phyloP scores from a whole-genome alignment of 2,329 filamentous ascomycete species.

The Dothiorella sarmentorum region DNA sequence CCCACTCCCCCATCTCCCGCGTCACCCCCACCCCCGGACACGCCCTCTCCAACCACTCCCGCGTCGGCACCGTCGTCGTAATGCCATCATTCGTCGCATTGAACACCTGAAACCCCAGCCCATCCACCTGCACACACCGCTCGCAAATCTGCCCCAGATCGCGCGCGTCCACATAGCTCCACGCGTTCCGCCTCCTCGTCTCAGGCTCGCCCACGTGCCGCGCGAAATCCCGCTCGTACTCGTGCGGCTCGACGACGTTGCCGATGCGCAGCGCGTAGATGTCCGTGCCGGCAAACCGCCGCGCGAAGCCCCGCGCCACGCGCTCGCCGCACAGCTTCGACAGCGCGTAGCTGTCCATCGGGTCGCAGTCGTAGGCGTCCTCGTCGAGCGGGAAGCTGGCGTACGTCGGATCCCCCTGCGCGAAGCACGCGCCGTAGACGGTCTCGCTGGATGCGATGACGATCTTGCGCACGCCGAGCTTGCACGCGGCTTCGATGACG shows the following conservation, averaged over 20 bases:
- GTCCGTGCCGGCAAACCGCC: conserved; percentile 52
- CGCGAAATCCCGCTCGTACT: conserved; percentile 55
- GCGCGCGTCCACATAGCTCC: conserved; percentile 61
- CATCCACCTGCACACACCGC: conserved; percentile 50
- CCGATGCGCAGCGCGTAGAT: conserved; percentile 61
- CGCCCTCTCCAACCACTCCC: conserved; percentile 50
- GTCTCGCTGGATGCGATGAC: conserved; percentile 59
- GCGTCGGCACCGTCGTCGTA: conserved; percentile 52
- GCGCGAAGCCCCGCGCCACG: conserved; percentile 55
- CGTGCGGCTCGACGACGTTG: conserved; percentile 59
- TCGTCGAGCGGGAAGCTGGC: conserved; percentile 59
- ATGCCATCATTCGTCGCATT: conserved; percentile 63
- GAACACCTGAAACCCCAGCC: conserved; percentile 61
- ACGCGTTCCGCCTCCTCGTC: conserved; percentile 55
- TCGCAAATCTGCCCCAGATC: conserved; percentile 62
- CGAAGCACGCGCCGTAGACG: conserved; percentile 60
- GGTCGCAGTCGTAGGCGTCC: conserved; percentile 54
- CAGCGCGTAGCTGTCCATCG: conserved; percentile 61
- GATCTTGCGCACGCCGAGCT: conserved; percentile 60
- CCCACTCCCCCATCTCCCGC: conserved; percentile 55
- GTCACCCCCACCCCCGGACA: conserved; percentile 52
- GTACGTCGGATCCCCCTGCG: conserved; percentile 56
- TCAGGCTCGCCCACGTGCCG: conserved; percentile 50
- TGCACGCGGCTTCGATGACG: conserved; percentile 60
- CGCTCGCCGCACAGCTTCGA: conserved; percentile 59